Base-by-base conservation (phyloP, 306 rosid genomes). In the Phaseolus lunatus region DNA sequence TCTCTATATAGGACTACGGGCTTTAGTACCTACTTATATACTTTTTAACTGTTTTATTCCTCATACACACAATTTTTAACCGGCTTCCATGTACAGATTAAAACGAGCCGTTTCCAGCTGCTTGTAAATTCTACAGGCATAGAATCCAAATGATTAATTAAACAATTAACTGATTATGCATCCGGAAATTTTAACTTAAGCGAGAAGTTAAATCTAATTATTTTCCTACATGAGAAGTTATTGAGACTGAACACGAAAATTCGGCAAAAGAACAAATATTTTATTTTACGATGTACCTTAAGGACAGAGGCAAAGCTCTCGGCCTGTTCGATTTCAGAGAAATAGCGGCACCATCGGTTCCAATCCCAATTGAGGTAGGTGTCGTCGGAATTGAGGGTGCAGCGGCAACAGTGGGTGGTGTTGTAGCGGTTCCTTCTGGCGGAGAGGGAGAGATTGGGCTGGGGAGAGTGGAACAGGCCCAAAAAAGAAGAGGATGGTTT, bases 291-390 rank as follows among this genome's bases (percentile, higher is more conserved):
- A 5, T 52, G 29, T 75, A 85, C 99, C 98, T 87, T 96, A 54
- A 96, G 97, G 78, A 96, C 86, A 49, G 97, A 92, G 63, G 96
- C 86, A 61, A 96, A 92, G 84, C 82, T 92, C 75, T 96, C 99
- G 31, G 99, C 93, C 61, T 90, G 97, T 86, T 93, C 99, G 73
- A 93, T 90, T 86, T 93, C 96, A 27, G 92, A 86, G 85, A 96
- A 96, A 87, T 96, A 91, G 77, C 94, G 97, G 76, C 86, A 87
- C 99, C 99, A 96, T 39, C 91, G 89, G 53, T 80, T 87, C 99
- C 99, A 96, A 76, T 92, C 97, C 99, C 99, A 92, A 27, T 84
- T 78, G 16, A 72, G 74, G 54, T 86, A 88, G 23, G 93, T 75
- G 2, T 61, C 39, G 27, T 48, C 33, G 59, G 77, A 75, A 58